phyloP scores from a whole-genome alignment of 2,329 filamentous ascomycete species.

The Eurotiales sp. region DNA sequence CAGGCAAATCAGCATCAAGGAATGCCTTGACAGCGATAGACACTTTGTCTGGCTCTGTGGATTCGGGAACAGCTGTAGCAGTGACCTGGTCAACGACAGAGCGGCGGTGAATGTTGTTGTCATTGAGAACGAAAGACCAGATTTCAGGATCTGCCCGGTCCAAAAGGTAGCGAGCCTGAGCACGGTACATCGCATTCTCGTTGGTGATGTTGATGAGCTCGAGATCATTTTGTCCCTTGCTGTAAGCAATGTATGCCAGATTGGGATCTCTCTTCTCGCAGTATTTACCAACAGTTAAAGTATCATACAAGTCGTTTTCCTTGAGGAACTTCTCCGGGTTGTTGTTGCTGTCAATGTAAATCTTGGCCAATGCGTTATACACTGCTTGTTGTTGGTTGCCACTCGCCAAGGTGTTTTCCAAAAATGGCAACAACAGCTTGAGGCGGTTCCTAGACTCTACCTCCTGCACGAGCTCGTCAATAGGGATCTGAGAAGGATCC shows the following conservation, averaged over 20 bases:
- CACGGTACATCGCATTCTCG: slow-evolving; percentile 99
- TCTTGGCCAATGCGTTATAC: slow-evolving; percentile 96
- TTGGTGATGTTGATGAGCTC: slow-evolving; percentile 98
- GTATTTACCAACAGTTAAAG: slow-evolving; percentile 89
- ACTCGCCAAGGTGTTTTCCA: slow-evolving; percentile 82
- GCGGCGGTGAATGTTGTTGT: slow-evolving; percentile 92
- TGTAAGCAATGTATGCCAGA: slow-evolving; percentile 88
- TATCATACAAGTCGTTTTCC: slow-evolving; percentile 96
- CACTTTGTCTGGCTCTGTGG: slow-evolving; percentile 88
- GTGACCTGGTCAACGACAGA: slow-evolving; percentile 96
- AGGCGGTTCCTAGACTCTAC: slow-evolving; percentile 95
- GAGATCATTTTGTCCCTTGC: slow-evolving; percentile 94
- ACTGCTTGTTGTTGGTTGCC: slow-evolving; percentile 96
- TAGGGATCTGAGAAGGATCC: slow-evolving; percentile 78
- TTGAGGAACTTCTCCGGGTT: slow-evolving; percentile 96
- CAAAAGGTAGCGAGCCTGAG: slow-evolving; percentile 91
- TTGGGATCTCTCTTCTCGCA: slow-evolving; percentile 98
- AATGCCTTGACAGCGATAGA: slow-evolving; percentile 92
- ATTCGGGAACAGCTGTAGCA: slow-evolving; percentile 89
- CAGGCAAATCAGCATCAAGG: slow-evolving; percentile 83
- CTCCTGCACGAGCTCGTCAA: slow-evolving; percentile 88
- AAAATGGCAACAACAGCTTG: slow-evolving; percentile 92
- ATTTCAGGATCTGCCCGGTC: slow-evolving; percentile 86
- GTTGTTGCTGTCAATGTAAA: slow-evolving; percentile 98
- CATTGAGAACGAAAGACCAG: slow-evolving; percentile 90